phyloP scores from a whole-genome alignment of 768 basidiomycete genomes.

The Macrolepiota dolichaula region DNA sequence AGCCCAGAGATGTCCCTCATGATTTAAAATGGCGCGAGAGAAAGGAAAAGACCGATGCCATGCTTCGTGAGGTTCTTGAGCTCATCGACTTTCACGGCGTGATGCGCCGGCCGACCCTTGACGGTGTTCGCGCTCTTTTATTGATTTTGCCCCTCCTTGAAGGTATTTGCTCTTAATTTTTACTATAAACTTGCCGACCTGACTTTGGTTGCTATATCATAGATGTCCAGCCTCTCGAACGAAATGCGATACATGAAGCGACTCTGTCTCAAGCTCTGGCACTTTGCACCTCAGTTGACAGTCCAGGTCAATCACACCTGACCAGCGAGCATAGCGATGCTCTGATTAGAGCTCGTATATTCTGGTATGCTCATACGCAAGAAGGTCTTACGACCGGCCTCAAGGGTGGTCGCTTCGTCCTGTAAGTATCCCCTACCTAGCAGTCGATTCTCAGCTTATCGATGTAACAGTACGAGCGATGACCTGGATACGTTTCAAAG shows the following conservation, averaged over 20 bases:
- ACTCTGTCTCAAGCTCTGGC: constrained; percentile 80
- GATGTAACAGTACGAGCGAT: constrained; percentile 55
- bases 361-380: constrained; percentile 86
- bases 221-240: constrained; percentile 47
- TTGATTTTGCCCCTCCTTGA: constrained; percentile 81
- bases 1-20: constrained; percentile 25
- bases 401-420: constrained; percentile 76
- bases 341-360: constrained; percentile 69
- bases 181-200: neutral
- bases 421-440: constrained; percentile 45
- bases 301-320: constrained; percentile 30
- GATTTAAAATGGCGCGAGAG: constrained; percentile 38
- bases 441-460: neutral
- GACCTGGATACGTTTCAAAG: constrained; percentile 74
- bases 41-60: constrained; percentile 57
- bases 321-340: constrained; percentile 58
- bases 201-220: neutral
- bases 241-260: constrained; percentile 71
- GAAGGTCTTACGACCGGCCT: constrained; percentile 83
- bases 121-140: constrained; percentile 78
- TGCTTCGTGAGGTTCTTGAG: constrained; percentile 73
- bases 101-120: constrained; percentile 80
- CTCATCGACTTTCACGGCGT: constrained; percentile 80
- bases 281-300: constrained; percentile 55
- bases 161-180: constrained; percentile 42